A percentile compares a stretch with the other conserved stretches of the same genome.
phyloP scores from a whole-genome alignment of 2,329 filamentous ascomycete species.

The Ascochyta lentis region DNA sequence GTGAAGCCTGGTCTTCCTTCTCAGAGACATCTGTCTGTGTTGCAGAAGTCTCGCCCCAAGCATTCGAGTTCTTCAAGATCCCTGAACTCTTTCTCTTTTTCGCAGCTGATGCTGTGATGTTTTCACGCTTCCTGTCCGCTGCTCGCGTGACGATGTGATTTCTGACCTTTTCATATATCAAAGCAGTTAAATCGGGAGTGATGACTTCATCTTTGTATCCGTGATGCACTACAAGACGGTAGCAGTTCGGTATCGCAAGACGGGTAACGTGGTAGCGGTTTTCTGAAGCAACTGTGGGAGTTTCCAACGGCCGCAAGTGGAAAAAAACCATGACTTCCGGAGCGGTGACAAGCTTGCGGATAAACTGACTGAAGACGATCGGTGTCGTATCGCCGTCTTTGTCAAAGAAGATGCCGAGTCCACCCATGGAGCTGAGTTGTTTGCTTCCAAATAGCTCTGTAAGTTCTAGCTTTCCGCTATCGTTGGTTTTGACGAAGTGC shows the following conservation, averaged over 20 bases:
- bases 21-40: slow-evolving; percentile 9
- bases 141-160: slow-evolving; percentile 43
- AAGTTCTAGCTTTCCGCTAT: slow-evolving; percentile 47
- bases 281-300: slow-evolving; percentile 54
- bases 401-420: slow-evolving; percentile 80
- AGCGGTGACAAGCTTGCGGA: slow-evolving; percentile 71
- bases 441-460: slow-evolving; percentile 48
- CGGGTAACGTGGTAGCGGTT: slow-evolving; percentile 58
- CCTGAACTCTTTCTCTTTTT: slow-evolving; percentile 4
- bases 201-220: slow-evolving; percentile 77
- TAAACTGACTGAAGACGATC: slow-evolving; percentile 74
- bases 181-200: slow-evolving; percentile 63
- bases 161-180: slow-evolving; percentile 66
- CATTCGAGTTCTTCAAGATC: slow-evolving; percentile 3
- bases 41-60: slow-evolving; percentile 2
- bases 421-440: slow-evolving; percentile 49
- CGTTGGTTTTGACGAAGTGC: slow-evolving; percentile 50
- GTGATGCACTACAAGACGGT: slow-evolving; percentile 72
- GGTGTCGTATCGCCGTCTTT: slow-evolving; percentile 72
- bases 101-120: slow-evolving; percentile 2
- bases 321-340: slow-evolving; percentile 77
- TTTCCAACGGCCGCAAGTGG: slow-evolving; percentile 70
- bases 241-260: slow-evolving; percentile 65
- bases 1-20: slow-evolving; percentile 7
- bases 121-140: slow-evolving; percentile 26